Evolutionary conservation across 495 filamentous ascomycete genomes (phyloP), one percentile per base, ranked within the genome.

Genomic region (Penicillium macrosclerotiorum): DNA sequence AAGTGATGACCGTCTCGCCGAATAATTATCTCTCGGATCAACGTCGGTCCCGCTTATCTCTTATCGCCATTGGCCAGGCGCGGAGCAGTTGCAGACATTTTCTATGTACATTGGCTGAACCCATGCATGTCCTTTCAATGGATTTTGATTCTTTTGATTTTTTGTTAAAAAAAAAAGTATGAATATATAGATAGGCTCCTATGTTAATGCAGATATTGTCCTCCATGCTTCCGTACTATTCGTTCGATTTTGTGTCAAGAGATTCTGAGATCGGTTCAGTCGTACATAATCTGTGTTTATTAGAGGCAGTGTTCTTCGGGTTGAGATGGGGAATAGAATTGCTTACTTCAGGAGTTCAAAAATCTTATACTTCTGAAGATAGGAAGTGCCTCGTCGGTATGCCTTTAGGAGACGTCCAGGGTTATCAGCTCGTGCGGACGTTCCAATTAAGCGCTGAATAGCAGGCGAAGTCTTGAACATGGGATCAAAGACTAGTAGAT

Each of bases 401-500:
- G 79, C 72, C 57, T 80, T 88, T 34, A 96, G 64, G 14, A 83
- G 56, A 14, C 73, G 66, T 26, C 74, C 74, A 0, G 82, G 80
- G 26, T 73, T 67, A 1, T 69, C 60, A 16, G 68, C 58, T n/a
- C 59, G 63, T 43, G 74, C 69, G 45, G 40, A 57, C 2, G 59
- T 59, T 20, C 67, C 80, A 41, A 83, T 66, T 13, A 86, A 58
- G 23, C 75, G 75, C 16, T 69, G 71, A 47, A 95, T 77, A 5
- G 67, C 76, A 2, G 75, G 67, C 1, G 86, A 78, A 25, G 90
- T 85, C 37, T 82, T 80, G 60, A 88, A 92, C 70, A 86, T 86
- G 1, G 93, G 90, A 64, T 97, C 93, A 55, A 95, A 95, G 14
- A 96, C 85, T 3, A 98, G 67, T 7, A 98, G 65, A 51, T 88